Percentiles rank a stretch among this genome's conserved stretches.
Conservation (phyloP, 257 asterid species). For the Nicotiana otophora region DNA sequence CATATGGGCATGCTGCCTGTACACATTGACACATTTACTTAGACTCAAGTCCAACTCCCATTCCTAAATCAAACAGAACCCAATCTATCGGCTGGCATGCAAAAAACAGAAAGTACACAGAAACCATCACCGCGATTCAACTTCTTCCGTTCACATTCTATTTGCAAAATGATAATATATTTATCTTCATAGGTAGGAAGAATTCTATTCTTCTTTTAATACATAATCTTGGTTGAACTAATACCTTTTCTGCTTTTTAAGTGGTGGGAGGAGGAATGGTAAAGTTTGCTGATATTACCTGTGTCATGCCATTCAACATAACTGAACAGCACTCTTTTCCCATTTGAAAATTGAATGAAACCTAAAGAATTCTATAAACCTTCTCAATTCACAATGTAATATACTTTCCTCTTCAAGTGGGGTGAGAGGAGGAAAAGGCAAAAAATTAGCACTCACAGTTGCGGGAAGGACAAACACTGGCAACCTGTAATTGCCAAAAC, state of each 20-base stretch:
- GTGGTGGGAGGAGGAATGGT: not conserved
- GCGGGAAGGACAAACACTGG: not conserved
- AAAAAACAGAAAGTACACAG: not conserved
- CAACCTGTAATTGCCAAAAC: not conserved
- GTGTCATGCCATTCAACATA: too few relatives aligned
- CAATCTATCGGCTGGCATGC: not conserved
- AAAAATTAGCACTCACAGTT: not conserved
- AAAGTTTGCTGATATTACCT: not conserved
- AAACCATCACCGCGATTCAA: not conserved
- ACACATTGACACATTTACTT: not conserved
- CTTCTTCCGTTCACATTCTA: not conserved
- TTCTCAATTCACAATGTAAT: not conserved
- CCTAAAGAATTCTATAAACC: not conserved
- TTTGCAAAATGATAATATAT: not conserved
- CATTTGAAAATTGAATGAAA: not conserved
- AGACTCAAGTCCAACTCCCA: not conserved
- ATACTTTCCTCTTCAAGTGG: not conserved
- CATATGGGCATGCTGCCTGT: not conserved
- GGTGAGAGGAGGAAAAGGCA: not conserved
- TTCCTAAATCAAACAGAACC: not conserved
- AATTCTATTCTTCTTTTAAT: not conserved
- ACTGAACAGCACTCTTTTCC: too few relatives aligned
- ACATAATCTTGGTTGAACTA: not conserved
- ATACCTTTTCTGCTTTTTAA: not conserved
- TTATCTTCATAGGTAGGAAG: not conserved